Conservation (phyloP, 1,284 basidiomycete species). For the Schizophyllum amplum region DNA sequence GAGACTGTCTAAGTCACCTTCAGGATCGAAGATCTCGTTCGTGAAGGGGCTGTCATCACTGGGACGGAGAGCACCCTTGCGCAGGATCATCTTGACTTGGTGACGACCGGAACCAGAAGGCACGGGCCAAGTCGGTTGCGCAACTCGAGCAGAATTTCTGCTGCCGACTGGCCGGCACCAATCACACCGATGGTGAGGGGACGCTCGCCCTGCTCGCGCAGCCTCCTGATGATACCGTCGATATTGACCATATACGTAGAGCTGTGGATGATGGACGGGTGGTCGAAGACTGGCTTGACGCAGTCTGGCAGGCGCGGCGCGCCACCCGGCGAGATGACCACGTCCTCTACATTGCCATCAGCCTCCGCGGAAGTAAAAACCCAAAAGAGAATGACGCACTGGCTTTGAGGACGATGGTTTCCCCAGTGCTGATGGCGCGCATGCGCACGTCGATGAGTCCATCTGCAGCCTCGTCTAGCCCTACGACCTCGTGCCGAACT, state of each 20-base stretch:
- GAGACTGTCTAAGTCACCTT: too few relatives aligned
- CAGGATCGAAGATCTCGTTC: constrained; percentile 53
- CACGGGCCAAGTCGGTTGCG: constrained; percentile 30
- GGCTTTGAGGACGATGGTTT: constrained; percentile 25
- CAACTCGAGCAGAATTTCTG: constrained; percentile 46
- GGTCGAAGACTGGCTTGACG: constrained; percentile 24
- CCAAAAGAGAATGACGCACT: constrained; percentile 25
- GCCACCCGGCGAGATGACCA: constrained; percentile 48
- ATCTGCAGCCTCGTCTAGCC: constrained; percentile 25
- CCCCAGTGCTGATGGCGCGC: constrained; percentile 27
- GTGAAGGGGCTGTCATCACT: constrained; percentile 52
- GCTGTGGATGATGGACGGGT: constrained; percentile 36
- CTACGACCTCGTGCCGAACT: constrained; percentile 41
- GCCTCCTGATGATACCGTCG: constrained; percentile 25
- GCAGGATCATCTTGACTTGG: constrained; percentile 45
- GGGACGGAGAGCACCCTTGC: constrained; percentile 44
- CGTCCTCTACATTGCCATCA: too few relatives aligned
- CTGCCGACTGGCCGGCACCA: neutral
- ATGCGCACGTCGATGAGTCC: constrained; percentile 32
- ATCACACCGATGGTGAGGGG: constrained; percentile 42
- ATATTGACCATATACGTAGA: constrained; percentile 36
- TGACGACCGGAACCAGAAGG: constrained; percentile 21
- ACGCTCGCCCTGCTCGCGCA: constrained; percentile 2
- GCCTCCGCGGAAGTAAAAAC: constrained; percentile 6
- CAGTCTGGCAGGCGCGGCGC: constrained; percentile 34